Evolutionary conservation across 495 filamentous ascomycete species (phyloP).

Genomic region (Penicillium desertorum): DNA sequence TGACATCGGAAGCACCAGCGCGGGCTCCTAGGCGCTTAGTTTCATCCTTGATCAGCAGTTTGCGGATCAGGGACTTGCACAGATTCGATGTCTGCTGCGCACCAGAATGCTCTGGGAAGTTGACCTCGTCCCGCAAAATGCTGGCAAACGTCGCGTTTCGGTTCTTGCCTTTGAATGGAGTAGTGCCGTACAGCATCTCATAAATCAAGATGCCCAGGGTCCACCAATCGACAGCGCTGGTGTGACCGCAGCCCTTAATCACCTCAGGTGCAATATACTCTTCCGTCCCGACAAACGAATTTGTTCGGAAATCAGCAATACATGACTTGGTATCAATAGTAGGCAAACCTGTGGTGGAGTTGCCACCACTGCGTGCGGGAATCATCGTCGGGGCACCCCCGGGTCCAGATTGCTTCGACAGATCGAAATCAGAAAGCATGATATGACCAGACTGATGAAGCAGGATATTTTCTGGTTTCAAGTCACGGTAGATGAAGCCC

Average conservation of each 20-base stretch:
- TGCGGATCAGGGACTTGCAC: constrained; percentile 95
- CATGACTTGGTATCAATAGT: constrained; percentile 98
- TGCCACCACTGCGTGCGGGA: constrained; percentile 65
- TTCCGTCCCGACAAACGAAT: constrained; percentile 97
- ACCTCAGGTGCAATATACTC: constrained; percentile 99
- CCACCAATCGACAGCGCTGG: constrained; percentile 99
- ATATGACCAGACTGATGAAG: constrained; percentile 98
- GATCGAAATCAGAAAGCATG: constrained; percentile 98
- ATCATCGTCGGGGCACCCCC: constrained; percentile 98
- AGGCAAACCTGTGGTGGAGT: constrained; percentile 76
- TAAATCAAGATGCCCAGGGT: constrained; percentile 95
- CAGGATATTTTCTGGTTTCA: constrained; percentile 98
- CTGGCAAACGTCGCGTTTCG: constrained; percentile 97
- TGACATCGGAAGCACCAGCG: constrained; percentile 95
- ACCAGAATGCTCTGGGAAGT: constrained; percentile 86
- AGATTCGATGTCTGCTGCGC: constrained; percentile 84
- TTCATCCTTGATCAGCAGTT: constrained; percentile 97
- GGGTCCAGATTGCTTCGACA: constrained; percentile 95
- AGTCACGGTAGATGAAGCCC: constrained; percentile 98
- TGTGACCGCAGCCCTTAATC: constrained; percentile 97
- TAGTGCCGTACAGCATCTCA: constrained; percentile 98
- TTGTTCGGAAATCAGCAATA: constrained; percentile 97
- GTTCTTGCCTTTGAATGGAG: constrained; percentile 99
- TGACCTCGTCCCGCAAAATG: constrained; percentile 90
- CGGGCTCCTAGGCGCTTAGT: constrained; percentile 90